Evolutionary conservation across 2,329 filamentous ascomycete species (phyloP).

Genomic region (Phoma sp.): DNA sequence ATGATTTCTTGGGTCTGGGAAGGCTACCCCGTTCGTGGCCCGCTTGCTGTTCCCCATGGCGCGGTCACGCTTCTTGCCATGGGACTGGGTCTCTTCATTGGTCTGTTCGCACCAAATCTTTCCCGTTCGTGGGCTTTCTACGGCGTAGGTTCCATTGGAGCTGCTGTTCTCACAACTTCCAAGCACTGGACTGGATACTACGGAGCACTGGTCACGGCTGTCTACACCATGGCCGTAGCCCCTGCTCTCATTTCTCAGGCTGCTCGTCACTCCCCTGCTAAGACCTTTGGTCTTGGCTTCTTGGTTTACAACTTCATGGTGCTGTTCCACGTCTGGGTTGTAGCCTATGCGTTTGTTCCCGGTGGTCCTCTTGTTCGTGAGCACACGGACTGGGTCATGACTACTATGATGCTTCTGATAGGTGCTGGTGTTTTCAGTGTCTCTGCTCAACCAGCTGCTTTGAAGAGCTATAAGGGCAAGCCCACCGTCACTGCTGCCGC

Average conservation of each 20-base stretch:
- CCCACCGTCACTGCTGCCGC: constrained; percentile 54
- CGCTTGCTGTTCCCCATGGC: constrained; percentile 87
- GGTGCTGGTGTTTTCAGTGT: constrained; percentile 82
- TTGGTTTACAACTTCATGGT: constrained; percentile 91
- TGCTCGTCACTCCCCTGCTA: constrained; percentile 75
- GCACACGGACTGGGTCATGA: constrained; percentile 95
- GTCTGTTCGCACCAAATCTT: constrained; percentile 74
- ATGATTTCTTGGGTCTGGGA: constrained; percentile 99
- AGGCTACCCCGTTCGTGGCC: constrained; percentile 88
- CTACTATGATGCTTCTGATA: constrained; percentile 80
- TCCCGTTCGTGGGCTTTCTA: constrained; percentile 81
- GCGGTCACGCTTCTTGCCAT: constrained; percentile 86
- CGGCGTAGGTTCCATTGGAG: constrained; percentile 77
- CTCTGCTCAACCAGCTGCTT: constrained; percentile 57
- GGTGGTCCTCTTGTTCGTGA: constrained; percentile 91
- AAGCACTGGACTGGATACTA: constrained; percentile 89
- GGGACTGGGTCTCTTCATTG: constrained; percentile 78
- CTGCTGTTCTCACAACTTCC: constrained; percentile 76
- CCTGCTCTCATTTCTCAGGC: constrained; percentile 78
- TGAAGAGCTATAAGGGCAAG: constrained; percentile 52
- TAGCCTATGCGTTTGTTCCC: constrained; percentile 97
- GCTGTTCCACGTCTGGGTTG: constrained; percentile 98
- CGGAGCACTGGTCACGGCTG: constrained; percentile 75
- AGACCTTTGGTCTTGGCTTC: constrained; percentile 87
- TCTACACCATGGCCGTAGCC: constrained; percentile 82